Base-by-base conservation (phyloP, 1,284 basidiomycete genomes). In the Macrocystidia cucumis region DNA sequence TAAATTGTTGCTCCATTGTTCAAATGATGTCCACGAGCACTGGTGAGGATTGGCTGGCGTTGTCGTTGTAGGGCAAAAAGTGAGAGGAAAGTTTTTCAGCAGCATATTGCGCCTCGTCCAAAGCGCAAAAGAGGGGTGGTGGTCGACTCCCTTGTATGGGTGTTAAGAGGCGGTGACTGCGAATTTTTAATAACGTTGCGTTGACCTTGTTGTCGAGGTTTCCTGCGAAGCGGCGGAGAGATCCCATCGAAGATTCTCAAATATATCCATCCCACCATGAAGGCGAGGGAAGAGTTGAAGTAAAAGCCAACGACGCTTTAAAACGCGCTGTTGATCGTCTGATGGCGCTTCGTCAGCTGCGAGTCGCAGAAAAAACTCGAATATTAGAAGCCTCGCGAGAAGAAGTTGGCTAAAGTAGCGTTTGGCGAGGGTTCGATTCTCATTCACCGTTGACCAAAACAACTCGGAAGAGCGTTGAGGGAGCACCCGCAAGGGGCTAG, bases 101-200 rank as follows among this genome's bases (percentile, higher is more conserved):
- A 7, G 63, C 59, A 22, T 55, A 53, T 40, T 66, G 63, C 7
- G 62, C 62, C 46, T 66, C 62, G 32, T 66, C 62, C 7, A 65
- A 50, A 8, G 63, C 54, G 39, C 57, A 63, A 44, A 63, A 65
- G 18, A 65, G 39, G 9, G 61, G 59, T 9, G 50, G 55, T 9
- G 14, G 12, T 16, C 9, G 29, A 18, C 5, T 18, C 29, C 17
- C 11, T 5, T 11, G 29, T 18, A 30, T 11, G 3, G 17, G 11
- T 14, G 5, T 11, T 18, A 16, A 3, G n/a, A 4, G 4, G n/a
- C n/a, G n/a, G n/a, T n/a, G n/a, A n/a, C n/a, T n/a, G n/a, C n/a
- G n/a, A n/a, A n/a, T n/a, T n/a, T n/a, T n/a, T n/a, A n/a, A n/a
- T n/a, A 61, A 43, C 11, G 57, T 39, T 7, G 36, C 34, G 35